These are phyloP conservation scores for Jacaranda copaia DNA, from an alignment of 257 asterid genomes.

Conservation along the genomic window DNA sequence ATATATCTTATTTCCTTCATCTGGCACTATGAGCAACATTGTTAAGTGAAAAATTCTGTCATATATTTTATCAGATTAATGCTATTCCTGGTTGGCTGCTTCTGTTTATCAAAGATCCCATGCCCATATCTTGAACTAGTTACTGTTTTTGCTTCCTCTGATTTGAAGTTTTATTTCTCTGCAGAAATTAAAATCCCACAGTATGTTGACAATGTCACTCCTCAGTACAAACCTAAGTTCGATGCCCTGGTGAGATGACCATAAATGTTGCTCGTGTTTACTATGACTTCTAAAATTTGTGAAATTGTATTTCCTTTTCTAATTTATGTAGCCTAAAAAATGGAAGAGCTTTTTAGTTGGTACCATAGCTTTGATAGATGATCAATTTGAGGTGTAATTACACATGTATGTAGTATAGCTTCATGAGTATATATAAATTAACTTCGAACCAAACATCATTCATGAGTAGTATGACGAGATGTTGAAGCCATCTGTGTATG, in stretches of 20 bases:
- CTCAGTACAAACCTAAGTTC: slow-evolving; percentile 84
- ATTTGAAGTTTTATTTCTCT: slow-evolving; percentile 27
- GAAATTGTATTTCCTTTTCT: slow-evolving; percentile 4
- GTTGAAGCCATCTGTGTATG: slow-evolving; percentile 2
- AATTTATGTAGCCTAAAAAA: slow-evolving; percentile 13
- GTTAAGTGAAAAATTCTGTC: slow-evolving; percentile 8
- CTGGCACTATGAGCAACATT: neutral
- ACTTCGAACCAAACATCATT: slow-evolving; percentile 16
- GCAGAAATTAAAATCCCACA: slow-evolving; percentile 82
- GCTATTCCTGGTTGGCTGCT: slow-evolving; percentile 6
- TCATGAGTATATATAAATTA: slow-evolving; percentile 6
- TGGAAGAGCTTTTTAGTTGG: slow-evolving; percentile 1
- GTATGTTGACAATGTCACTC: slow-evolving; percentile 87
- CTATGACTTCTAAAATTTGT: neutral
- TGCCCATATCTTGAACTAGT: slow-evolving; percentile 4
- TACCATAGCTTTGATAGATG: slow-evolving; percentile 24
- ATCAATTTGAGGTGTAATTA: slow-evolving; percentile 13
- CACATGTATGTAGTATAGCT: slow-evolving; percentile 2
- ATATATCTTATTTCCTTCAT: slow-evolving; percentile 1
- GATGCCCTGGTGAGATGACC: slow-evolving; percentile 76
- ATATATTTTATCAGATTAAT: slow-evolving; percentile 19
- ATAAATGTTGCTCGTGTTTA: neutral
- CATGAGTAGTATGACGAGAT: slow-evolving; percentile 6
- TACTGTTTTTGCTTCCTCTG: slow-evolving; percentile 9
- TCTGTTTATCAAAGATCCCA: slow-evolving; percentile 9